Conservation (phyloP, 148 eudicot genomes). For the Rhododendron mucronatum region DNA sequence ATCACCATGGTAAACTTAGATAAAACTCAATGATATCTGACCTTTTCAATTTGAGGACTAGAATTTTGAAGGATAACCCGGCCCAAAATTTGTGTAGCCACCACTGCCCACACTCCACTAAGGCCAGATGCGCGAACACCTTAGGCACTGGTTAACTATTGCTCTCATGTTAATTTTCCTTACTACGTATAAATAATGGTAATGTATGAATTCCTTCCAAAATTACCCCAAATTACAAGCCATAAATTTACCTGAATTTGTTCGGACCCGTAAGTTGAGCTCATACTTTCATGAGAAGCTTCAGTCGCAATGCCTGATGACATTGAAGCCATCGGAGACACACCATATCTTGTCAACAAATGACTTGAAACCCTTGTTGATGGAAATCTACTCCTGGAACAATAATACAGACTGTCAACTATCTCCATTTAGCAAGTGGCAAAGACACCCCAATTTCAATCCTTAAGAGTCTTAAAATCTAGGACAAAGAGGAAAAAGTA, state of each 20-base stretch:
- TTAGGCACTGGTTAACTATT: not conserved
- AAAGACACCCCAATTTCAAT: not conserved
- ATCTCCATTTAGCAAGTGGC: not conserved
- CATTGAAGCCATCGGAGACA: slow-evolving; percentile 56
- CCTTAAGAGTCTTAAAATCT: not conserved
- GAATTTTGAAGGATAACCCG: not conserved
- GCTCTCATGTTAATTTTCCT: not conserved
- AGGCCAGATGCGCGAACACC: not conserved
- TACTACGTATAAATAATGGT: not conserved
- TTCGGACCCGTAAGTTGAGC: slow-evolving; percentile 74
- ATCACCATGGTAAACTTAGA: not conserved
- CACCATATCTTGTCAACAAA: slow-evolving; percentile 32
- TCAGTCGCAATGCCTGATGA: slow-evolving; percentile 53
- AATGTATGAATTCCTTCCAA: not conserved
- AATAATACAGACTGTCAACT: not conserved
- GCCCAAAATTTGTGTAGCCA: not conserved
- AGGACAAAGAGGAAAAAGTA: not conserved
- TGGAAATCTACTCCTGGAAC: slow-evolving; percentile 44
- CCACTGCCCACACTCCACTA: not conserved
- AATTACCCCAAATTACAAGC: not conserved
- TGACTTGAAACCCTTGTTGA: slow-evolving; percentile 34
- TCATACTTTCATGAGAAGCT: slow-evolving; percentile 36
- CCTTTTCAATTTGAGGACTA: not conserved
- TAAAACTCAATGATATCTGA: not conserved
- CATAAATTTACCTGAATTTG: slow-evolving; percentile 78